Conservation (phyloP, 495 filamentous ascomycete genomes). For the Elasticomyces elasticus region DNA sequence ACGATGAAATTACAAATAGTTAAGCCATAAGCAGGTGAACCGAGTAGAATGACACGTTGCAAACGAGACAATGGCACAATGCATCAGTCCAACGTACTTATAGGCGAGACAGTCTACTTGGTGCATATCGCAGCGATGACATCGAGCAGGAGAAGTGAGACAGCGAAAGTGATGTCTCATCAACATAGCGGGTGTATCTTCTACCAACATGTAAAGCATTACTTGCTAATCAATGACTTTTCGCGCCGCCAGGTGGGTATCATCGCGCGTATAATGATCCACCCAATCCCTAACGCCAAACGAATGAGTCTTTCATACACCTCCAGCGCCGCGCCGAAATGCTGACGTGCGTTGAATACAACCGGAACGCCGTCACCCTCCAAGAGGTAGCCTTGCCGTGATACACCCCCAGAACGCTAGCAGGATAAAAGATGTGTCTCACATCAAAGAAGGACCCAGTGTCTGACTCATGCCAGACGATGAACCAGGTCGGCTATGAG, state of each 20-base stretch:
- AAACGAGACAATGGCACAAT: no score
- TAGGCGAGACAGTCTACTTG: no score
- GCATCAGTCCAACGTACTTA: no score
- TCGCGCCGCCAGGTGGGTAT: not conserved
- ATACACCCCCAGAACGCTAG: not conserved
- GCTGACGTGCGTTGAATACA: not conserved
- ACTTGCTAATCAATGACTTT: not conserved
- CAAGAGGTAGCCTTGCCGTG: not conserved
- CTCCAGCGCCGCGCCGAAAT: conserved; percentile 2
- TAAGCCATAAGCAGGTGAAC: no score
- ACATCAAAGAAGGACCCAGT: conserved; percentile 6
- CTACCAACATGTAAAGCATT: not conserved
- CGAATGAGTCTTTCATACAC: not conserved
- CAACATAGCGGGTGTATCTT: not conserved
- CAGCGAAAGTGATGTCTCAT: no score
- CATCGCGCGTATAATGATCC: not conserved
- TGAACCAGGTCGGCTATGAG: conserved; percentile 11
- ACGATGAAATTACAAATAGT: no score
- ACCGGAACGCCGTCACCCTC: not conserved
- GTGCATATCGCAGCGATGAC: no score
- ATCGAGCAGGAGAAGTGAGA: no score
- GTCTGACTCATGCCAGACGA: conserved; percentile 6
- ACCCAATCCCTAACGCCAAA: not conserved
- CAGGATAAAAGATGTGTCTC: not conserved
- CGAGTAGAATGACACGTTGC: no score